Base-by-base conservation (phyloP, 2,329 filamentous ascomycete genomes). In the Aspergillus versicolor region DNA sequence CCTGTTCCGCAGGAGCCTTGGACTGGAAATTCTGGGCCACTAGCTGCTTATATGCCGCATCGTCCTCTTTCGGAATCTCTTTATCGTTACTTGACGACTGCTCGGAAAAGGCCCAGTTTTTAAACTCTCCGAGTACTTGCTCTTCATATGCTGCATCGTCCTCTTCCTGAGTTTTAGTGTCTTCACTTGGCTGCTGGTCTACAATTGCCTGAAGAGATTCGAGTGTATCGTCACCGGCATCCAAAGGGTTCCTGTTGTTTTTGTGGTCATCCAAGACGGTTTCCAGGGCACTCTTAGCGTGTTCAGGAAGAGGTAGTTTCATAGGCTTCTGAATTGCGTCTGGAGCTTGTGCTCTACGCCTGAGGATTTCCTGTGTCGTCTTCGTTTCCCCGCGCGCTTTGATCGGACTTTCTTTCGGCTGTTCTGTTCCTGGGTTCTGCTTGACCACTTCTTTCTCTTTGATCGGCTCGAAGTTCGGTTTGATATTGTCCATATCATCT, bases 181-280 rank as follows among this genome's bases (percentile, higher is more conserved):
- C 65, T 15, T 52, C 65, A 22, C 56, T 62, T 17, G 67, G 61
- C 11, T 63, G 57, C 32, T 70, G 69, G 8, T 75, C 67, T 41
- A 80, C 64, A 22, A 79, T 65, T 13, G 73, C 69, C 52, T 77
- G 71, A 17, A 80, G 71, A 17, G 75, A 79, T 51, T 78, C 74
- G 42, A 80, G 71, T 2, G 77, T 80, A 58, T 75, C 75, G 55
- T 79, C 77, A 12, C 77, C 75, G 5, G 77, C 60, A 12, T 70
- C 68, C 17, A 78, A 62, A 1, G 67, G 64, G 19, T 76, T 71
- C 30, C 72, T 73, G 49, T 75, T 67, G 2, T 72, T 70, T 57
- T 69, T 77, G 21, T 68, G 68, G 54, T 77, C 70, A 51, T 77
- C 72, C 38, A 78, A 69, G 22, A 78, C 71, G 3, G 72, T 72